A percentile compares a stretch with the other conserved stretches of the same genome.
Conservation (phyloP, 257 asterid species). For the Linaria vulgaris region DNA sequence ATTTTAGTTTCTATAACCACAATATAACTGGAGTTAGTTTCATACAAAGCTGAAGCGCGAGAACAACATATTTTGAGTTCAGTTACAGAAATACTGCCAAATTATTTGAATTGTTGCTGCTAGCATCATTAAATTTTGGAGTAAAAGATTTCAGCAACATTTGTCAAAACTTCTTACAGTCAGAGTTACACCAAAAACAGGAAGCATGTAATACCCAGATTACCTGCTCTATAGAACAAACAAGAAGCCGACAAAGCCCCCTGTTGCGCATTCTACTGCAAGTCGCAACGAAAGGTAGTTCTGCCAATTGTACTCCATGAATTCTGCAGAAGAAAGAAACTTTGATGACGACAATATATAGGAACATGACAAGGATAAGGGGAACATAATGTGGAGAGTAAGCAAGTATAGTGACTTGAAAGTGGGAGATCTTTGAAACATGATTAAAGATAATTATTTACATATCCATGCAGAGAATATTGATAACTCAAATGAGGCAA, state of each 20-base stretch:
- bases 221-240: constrained; percentile 50
- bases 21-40: not conserved
- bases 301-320: constrained; percentile 57
- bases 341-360: not conserved
- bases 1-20: constrained; percentile 43
- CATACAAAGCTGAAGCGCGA: not conserved
- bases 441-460: too few species aligned
- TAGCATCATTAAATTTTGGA: not conserved
- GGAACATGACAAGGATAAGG: not conserved
- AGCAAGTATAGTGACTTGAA: too few species aligned
- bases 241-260: constrained; percentile 55
- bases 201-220: not conserved
- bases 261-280: constrained; percentile 53
- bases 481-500: too few species aligned
- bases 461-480: too few species aligned
- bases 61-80: too few species aligned
- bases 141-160: too few species aligned
- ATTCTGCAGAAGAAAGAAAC: constrained; percentile 36
- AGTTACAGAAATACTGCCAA: too few species aligned
- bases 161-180: too few species aligned
- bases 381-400: not conserved
- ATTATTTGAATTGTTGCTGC: not conserved
- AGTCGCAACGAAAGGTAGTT: constrained; percentile 67
- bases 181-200: not conserved
- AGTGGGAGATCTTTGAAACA: too few species aligned